A percentile compares a stretch with the other conserved stretches of the same genome.
phyloP scores from a whole-genome alignment of 179 eudicot genomes.

The Nepenthes alata region DNA sequence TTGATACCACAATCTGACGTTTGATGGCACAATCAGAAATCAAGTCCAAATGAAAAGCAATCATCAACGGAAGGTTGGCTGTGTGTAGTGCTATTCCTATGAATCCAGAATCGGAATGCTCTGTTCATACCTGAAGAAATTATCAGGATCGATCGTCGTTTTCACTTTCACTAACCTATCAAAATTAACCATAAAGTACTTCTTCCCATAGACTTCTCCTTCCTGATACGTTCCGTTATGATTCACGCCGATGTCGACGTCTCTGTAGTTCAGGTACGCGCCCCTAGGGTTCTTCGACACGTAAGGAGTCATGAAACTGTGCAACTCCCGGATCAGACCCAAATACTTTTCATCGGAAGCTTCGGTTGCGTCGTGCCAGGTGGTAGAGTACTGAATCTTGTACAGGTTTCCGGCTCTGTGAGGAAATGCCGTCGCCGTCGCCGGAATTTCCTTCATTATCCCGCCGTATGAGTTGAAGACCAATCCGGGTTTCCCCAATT shows the following conservation, averaged over 20 bases:
- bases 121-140: constrained; percentile 21
- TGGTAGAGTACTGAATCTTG: constrained; percentile 19
- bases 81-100: not conserved
- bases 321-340: constrained; percentile 3
- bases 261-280: constrained; percentile 3
- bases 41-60: too few species aligned
- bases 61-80: too few species aligned
- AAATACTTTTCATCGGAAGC: not conserved
- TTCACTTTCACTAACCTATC: constrained; percentile 17
- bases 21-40: too few species aligned
- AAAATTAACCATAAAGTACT: constrained; percentile 21
- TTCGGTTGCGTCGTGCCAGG: constrained; percentile 13
- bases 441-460: constrained; percentile 10
- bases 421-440: constrained; percentile 13
- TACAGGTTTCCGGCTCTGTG: constrained; percentile 20
- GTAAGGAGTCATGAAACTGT: constrained; percentile 14
- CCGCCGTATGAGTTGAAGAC: constrained; percentile 21
- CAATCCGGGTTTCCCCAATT: not conserved
- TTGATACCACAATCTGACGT: too few species aligned
- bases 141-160: constrained; percentile 17
- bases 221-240: not conserved
- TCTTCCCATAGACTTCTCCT: constrained; percentile 8
- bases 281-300: constrained; percentile 2
- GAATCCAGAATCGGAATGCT: constrained; percentile 16
- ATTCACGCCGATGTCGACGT: constrained; percentile 7